These are phyloP conservation scores for Antarctomyces pellizariae DNA, from an alignment of 495 filamentous ascomycete species.

Conservation along the genomic window DNA sequence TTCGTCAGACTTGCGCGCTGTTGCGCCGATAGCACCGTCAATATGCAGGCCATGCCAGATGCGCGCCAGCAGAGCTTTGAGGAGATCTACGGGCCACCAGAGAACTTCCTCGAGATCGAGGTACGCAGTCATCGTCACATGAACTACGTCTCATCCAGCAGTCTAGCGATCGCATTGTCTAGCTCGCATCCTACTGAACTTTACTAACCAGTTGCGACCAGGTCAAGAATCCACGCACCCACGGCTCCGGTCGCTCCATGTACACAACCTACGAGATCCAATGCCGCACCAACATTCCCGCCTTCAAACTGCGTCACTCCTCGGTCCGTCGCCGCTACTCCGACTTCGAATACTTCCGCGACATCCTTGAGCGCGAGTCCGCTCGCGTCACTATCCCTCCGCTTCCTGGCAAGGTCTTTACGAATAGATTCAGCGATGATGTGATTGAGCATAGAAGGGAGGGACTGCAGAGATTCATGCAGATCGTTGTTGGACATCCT, in stretches of 20 bases:
- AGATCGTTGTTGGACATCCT: constrained; percentile 94
- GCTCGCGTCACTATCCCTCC: constrained; percentile 90
- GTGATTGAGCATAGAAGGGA: constrained; percentile 90
- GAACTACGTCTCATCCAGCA: background rate
- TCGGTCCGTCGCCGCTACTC: constrained; percentile 81
- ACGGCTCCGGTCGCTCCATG: constrained; percentile 84
- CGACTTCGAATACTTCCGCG: constrained; percentile 97
- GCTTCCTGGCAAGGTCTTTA: constrained; percentile 91
- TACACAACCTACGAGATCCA: constrained; percentile 97
- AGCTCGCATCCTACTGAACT: too few species aligned
- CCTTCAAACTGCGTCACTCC: constrained; percentile 73
- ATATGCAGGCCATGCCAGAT: constrained; percentile 64
- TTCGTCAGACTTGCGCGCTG: too few species aligned
- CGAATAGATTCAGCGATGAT: constrained; percentile 92
- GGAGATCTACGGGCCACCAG: constrained; percentile 94
- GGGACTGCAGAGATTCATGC: constrained; percentile 82
- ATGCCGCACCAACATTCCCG: constrained; percentile 93
- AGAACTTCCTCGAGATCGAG: constrained; percentile 98
- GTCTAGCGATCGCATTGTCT: too few species aligned
- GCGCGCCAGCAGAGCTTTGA: constrained; percentile 85
- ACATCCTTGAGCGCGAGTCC: constrained; percentile 87
- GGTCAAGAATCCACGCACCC: constrained; percentile 89
- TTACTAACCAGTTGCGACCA: constrained; percentile 18
- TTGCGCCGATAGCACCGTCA: constrained; percentile 13
- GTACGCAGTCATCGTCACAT: constrained; percentile 22